Evolutionary conservation across 2,329 filamentous ascomycete species (phyloP), one percentile per base, ranked within the genome.

Genomic region (Epichloe uncinata): DNA sequence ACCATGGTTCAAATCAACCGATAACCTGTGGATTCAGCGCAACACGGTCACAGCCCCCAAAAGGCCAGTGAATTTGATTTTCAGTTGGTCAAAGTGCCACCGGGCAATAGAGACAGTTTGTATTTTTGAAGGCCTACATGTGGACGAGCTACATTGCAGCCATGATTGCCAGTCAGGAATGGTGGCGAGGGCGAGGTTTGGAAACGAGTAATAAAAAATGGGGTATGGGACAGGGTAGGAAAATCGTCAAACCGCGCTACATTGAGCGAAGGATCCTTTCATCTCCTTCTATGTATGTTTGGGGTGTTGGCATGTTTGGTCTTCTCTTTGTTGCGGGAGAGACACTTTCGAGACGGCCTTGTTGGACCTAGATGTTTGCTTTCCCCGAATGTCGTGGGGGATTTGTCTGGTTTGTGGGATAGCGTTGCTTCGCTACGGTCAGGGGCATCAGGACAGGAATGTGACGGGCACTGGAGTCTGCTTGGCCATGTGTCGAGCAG

Each of bases 311-410:
- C 22, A 35, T 26, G 33, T 49, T 41, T 49, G 22, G 12, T 37
- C 42, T 30, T 50, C 18, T 34, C n/a, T 44, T 41, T 30, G 6
- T 18, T 22, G 8, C 26, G 41, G 30, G 33, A 20, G 42, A 4
- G 38, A 48, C 18, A n/a, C n/a, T 45, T 18, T 34, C 13, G 35
- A 30, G 16, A 20, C 36, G 45, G 36, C 36, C 40, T n/a, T 16
- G 38, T 37, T 47, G 45, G 37, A 44, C 44, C 35, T 49, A 48
- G 48, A 52, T 53, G 41, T 40, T 50, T 46, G 38, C 45, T 36
- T 48, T 22, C 33, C 42, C 49, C 22, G 40, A 43, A 47, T 43
- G 12, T 33, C 40, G 13, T 20, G 20, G 48, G 48, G 26, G 30
- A 41, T 33, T 13, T 41, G 20, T 26, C 18, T 8, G 36, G 13